These are phyloP conservation scores for Margaritispora aquatica DNA, from an alignment of 495 filamentous ascomycete species.

Conservation along the genomic window DNA sequence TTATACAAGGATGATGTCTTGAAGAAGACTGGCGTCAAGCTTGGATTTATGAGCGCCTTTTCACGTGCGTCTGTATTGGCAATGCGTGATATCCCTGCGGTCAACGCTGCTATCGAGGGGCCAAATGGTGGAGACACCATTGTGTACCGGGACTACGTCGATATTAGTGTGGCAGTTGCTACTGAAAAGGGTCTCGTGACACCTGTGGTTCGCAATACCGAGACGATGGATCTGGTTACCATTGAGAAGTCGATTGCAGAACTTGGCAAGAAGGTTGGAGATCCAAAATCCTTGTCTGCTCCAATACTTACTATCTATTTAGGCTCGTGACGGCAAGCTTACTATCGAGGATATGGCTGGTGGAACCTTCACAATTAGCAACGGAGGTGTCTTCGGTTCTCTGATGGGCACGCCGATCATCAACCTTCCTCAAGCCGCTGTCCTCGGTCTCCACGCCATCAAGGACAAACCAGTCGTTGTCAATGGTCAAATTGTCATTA, in stretches of 20 bases:
- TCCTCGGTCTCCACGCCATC: slow-evolving; percentile 95
- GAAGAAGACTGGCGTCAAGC: slow-evolving; percentile 94
- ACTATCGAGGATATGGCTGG: slow-evolving; percentile 99
- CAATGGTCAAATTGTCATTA: slow-evolving; percentile 87
- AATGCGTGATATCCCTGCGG: slow-evolving; percentile 90
- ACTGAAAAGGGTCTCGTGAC: slow-evolving; percentile 98
- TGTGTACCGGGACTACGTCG: slow-evolving; percentile 96
- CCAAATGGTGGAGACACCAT: slow-evolving; percentile 94
- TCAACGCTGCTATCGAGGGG: slow-evolving; percentile 94
- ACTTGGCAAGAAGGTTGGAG: slow-evolving; percentile 80
- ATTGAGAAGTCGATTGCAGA: slow-evolving; percentile 93
- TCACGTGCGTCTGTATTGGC: slow-evolving; percentile 85
- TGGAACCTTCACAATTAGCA: slow-evolving; percentile 98
- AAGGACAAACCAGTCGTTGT: slow-evolving; percentile 89
- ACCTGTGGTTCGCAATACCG: slow-evolving; percentile 90
- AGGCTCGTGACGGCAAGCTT: slow-evolving; percentile 93
- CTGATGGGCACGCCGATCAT: slow-evolving; percentile 99
- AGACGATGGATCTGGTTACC: slow-evolving; percentile 76
- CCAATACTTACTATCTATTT: slow-evolving; percentile 20
- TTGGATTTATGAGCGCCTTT: slow-evolving; percentile 98
- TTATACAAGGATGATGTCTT: slow-evolving; percentile 93
- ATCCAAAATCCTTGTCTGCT: neutral
- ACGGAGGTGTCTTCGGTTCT: slow-evolving; percentile 64
- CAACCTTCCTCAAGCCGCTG: slow-evolving; percentile 92
- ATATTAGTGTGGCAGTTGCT: slow-evolving; percentile 94